Evolutionary conservation across 2,329 filamentous ascomycete species (phyloP).

Genomic region (Mycocentrospora acerina): DNA sequence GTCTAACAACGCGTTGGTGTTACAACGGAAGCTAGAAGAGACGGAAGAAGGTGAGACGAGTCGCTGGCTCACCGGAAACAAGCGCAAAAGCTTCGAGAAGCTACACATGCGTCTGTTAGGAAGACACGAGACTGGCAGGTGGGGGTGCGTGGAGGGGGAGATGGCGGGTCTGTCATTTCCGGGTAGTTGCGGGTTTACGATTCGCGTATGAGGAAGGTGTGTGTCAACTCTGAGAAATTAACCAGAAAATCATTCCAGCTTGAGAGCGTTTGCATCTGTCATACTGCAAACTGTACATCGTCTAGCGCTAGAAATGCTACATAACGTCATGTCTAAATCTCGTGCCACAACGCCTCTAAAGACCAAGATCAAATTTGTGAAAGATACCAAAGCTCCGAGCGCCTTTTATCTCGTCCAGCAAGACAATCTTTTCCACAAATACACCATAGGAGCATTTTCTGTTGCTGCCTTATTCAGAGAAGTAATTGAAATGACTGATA

Average conservation of each 20-base stretch:
- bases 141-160: slow-evolving; percentile 28
- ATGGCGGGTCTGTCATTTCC: slow-evolving; percentile 14
- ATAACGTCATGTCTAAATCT: slow-evolving; percentile 7
- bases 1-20: too few species aligned
- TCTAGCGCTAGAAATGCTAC: slow-evolving; percentile 7
- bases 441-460: too few species aligned
- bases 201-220: slow-evolving; percentile 7
- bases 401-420: slow-evolving; percentile 4
- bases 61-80: slow-evolving; percentile 3
- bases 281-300: slow-evolving; percentile 1
- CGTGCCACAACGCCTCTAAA: neutral
- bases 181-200: slow-evolving; percentile 25
- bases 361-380: neutral
- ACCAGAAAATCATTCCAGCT: too few species aligned
- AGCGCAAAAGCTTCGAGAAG: slow-evolving; percentile 14
- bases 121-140: slow-evolving; percentile 14
- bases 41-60: too few species aligned
- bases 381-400: slow-evolving; percentile 7
- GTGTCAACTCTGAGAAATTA: too few species aligned
- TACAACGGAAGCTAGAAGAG: too few species aligned
- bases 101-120: slow-evolving; percentile 18
- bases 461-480: neutral
- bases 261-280: too few species aligned
- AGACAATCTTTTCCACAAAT: neutral
- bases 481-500: neutral